Conservation (phyloP, 257 asterid species). For the Rhazya stricta region DNA sequence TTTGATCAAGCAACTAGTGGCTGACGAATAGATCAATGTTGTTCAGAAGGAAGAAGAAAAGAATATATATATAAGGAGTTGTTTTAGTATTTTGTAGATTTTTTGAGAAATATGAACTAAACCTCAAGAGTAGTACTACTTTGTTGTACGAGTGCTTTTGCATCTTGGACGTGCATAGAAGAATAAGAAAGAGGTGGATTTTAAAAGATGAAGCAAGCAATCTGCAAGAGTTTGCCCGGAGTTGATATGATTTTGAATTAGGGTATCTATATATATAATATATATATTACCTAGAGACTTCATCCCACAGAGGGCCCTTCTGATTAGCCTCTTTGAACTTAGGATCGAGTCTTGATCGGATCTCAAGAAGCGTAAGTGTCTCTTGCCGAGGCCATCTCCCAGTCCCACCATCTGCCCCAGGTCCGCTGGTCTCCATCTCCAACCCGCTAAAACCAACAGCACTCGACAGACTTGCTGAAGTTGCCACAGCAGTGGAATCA, state of each 20-base stretch:
- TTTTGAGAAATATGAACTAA: too few species aligned
- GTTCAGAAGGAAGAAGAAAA: background rate
- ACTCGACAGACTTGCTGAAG: conserved; percentile 16
- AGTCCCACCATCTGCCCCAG: conserved; percentile 45
- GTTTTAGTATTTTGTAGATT: too few species aligned
- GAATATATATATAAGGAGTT: too few species aligned
- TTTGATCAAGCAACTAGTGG: background rate
- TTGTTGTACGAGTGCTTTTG: background rate
- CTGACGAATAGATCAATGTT: background rate
- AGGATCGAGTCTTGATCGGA: conserved; percentile 82
- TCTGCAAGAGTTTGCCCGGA: background rate
- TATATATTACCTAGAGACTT: conserved; percentile 68
- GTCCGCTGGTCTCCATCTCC: conserved; percentile 37
- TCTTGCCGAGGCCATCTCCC: conserved; percentile 99
- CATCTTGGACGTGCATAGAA: background rate
- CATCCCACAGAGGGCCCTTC: conserved; percentile 96
- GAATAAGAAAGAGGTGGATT: background rate
- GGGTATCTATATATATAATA: conserved; percentile 12
- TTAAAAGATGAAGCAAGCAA: background rate
- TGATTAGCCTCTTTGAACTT: conserved; percentile 95
- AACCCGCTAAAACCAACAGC: conserved; percentile 32
- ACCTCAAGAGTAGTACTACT: background rate
- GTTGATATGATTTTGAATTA: conserved; percentile 11
- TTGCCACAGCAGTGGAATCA: conserved; percentile 30
- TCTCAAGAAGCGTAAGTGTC: conserved; percentile 94